phyloP scores from a whole-genome alignment of 2,329 filamentous ascomycete species.

The Venturia oleaginea region DNA sequence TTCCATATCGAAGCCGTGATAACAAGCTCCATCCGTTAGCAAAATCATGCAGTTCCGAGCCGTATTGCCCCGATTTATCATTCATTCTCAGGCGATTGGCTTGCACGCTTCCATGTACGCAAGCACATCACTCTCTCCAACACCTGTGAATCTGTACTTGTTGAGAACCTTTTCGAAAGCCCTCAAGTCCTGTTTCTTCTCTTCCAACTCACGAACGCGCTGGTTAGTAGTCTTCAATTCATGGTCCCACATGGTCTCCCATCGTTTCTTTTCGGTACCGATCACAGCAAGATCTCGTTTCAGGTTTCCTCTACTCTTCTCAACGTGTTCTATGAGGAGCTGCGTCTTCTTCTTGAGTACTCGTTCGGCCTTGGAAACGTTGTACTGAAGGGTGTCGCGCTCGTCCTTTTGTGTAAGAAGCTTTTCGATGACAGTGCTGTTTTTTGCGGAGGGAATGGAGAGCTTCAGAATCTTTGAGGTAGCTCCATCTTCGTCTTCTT shows the following conservation, averaged over 20 bases:
- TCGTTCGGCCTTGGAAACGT: background rate
- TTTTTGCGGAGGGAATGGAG: background rate
- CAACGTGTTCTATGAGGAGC: background rate
- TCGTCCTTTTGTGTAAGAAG: background rate
- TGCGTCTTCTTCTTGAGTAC: background rate
- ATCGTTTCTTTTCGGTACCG: background rate
- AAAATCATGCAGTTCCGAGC: background rate
- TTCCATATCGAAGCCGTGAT: background rate
- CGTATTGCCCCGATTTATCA: too few species aligned
- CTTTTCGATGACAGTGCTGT: background rate
- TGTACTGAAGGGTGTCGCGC: background rate
- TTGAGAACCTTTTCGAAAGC: background rate
- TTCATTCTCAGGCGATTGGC: background rate
- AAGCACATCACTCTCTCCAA: background rate
- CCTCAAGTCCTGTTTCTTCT: background rate
- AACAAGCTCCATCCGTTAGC: background rate
- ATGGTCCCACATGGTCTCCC: background rate
- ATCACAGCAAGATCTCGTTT: background rate
- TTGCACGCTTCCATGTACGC: background rate
- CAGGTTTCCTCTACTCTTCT: background rate
- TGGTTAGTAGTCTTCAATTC: background rate
- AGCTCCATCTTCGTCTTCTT: background rate
- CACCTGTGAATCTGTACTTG: background rate
- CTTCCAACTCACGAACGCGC: background rate
- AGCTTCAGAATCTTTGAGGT: background rate